phyloP scores from a whole-genome alignment of 495 filamentous ascomycete species.

The Cercophora scortea region DNA sequence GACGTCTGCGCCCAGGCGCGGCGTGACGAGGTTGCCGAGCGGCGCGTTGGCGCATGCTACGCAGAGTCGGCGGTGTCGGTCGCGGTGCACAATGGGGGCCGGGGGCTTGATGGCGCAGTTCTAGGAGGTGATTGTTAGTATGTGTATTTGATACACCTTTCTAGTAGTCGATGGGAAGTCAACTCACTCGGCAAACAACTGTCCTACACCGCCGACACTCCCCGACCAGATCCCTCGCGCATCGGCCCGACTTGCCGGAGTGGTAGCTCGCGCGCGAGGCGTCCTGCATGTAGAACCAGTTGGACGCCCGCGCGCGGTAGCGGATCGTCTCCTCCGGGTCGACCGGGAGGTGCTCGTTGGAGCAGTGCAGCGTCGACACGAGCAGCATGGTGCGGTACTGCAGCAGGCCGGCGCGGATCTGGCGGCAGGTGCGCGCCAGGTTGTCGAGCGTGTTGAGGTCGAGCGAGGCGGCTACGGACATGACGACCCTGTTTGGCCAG shows the following conservation, averaged over 20 bases:
- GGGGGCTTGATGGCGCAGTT: slow-evolving; percentile 82
- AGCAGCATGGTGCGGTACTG: slow-evolving; percentile 68
- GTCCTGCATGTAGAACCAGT: slow-evolving; percentile 45
- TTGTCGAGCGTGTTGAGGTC: slow-evolving; percentile 81
- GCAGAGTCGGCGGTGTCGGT: slow-evolving; percentile 74
- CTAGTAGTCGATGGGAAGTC: background rate
- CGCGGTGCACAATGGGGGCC: slow-evolving; percentile 47
- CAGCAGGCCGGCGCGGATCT: slow-evolving; percentile 64
- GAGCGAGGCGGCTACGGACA: slow-evolving; percentile 61
- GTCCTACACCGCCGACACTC: slow-evolving; percentile 72
- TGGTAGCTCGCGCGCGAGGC: slow-evolving; percentile 18
- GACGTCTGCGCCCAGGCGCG: slow-evolving; percentile 14
- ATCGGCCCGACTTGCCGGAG: slow-evolving; percentile 61
- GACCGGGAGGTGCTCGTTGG: slow-evolving; percentile 51
- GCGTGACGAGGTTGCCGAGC: slow-evolving; percentile 37
- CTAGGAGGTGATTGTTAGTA: slow-evolving; percentile 28
- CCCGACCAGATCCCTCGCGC: slow-evolving; percentile 76
- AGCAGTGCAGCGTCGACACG: slow-evolving; percentile 67
- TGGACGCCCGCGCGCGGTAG: slow-evolving; percentile 41
- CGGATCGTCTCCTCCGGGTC: slow-evolving; percentile 40
- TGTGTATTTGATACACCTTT: background rate
- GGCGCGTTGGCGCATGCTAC: slow-evolving; percentile 60
- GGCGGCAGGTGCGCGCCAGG: slow-evolving; percentile 71
- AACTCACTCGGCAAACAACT: slow-evolving; percentile 68
- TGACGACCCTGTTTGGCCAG: slow-evolving; percentile 55